Percentiles rank a stretch among this genome's conserved stretches.
Conservation (phyloP, 2,329 filamentous ascomycete genomes). For the Xylariales sp. region DNA sequence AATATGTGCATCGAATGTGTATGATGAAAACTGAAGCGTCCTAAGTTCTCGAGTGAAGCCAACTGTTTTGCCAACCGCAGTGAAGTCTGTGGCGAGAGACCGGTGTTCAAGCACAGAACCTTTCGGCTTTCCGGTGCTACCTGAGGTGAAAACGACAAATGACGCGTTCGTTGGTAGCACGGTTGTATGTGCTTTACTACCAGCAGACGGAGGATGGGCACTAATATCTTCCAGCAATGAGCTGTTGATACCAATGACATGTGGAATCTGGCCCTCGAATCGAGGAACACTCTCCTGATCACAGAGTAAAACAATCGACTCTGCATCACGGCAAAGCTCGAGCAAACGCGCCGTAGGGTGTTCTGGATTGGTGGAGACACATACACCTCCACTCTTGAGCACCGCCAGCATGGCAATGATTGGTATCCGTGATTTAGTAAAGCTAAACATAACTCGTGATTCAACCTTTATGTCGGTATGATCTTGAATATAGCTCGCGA, state of each 20-base stretch:
- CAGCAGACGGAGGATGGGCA: background rate
- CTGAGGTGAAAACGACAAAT: constrained; percentile 15
- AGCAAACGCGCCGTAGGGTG: constrained; percentile 23
- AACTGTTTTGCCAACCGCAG: constrained; percentile 7
- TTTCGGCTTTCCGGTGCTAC: constrained; percentile 15
- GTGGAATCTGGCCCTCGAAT: too few relatives aligned
- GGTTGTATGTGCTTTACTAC: background rate
- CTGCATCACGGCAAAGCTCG: constrained; percentile 11
- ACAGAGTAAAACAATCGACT: constrained; percentile 11
- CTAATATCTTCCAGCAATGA: constrained; percentile 6
- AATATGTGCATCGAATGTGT: constrained; percentile 36
- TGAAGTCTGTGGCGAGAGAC: constrained; percentile 6
- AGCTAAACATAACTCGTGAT: constrained; percentile 25
- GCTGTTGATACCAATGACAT: constrained; percentile 7
- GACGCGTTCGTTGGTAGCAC: constrained; percentile 10
- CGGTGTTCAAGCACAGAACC: constrained; percentile 13
- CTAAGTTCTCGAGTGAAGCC: constrained; percentile 14
- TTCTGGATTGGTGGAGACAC: constrained; percentile 32
- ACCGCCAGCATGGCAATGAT: constrained; percentile 29
- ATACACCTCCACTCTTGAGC: constrained; percentile 27
- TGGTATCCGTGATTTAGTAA: constrained; percentile 30
- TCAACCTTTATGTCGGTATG: too few relatives aligned
- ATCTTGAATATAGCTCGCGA: constrained; percentile 25
- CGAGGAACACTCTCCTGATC: constrained; percentile 4
- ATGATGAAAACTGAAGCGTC: constrained; percentile 26